phyloP scores from a whole-genome alignment of 495 filamentous ascomycete species.

The Pyrenopolyporus hunteri region DNA sequence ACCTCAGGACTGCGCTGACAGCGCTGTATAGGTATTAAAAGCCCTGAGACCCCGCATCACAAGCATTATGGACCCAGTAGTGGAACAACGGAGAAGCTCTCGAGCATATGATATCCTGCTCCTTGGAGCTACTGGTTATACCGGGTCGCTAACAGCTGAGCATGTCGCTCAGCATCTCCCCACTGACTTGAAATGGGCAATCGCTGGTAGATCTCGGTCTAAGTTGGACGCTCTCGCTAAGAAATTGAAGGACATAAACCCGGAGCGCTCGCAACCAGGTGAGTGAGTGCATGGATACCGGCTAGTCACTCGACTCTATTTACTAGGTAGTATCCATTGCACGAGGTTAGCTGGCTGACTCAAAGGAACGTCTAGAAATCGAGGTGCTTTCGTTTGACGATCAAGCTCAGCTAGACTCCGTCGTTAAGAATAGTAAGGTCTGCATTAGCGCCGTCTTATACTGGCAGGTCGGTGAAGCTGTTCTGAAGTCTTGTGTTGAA shows the following conservation, averaged over 20 bases:
- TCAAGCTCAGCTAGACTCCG: slow-evolving; percentile 57
- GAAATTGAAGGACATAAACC: slow-evolving; percentile 65
- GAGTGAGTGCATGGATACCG: slow-evolving; percentile 28
- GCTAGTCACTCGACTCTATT: background rate
- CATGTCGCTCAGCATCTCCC: slow-evolving; percentile 68
- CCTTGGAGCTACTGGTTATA: slow-evolving; percentile 76
- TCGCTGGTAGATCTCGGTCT: slow-evolving; percentile 72
- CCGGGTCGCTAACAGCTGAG: slow-evolving; percentile 71
- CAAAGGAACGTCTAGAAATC: slow-evolving; percentile 11
- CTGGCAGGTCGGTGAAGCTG: slow-evolving; percentile 68
- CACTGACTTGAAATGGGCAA: slow-evolving; percentile 77
- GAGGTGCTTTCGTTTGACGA: slow-evolving; percentile 47
- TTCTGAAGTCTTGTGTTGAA: slow-evolving; percentile 76
- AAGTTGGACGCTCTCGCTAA: slow-evolving; percentile 68
- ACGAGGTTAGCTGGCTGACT: background rate
- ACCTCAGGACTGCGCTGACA: background rate
- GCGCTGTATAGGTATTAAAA: background rate
- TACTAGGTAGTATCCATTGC: background rate
- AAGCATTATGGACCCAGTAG: background rate
- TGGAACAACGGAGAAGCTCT: slow-evolving; percentile 4
- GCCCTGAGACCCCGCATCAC: background rate
- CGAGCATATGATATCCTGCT: slow-evolving; percentile 25
- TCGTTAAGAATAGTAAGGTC: slow-evolving; percentile 68
- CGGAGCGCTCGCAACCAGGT: slow-evolving; percentile 70
- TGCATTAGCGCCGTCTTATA: slow-evolving; percentile 80